Conservation (phyloP, 176 grass and related monocot genomes). For the Oryza meyeriana region DNA sequence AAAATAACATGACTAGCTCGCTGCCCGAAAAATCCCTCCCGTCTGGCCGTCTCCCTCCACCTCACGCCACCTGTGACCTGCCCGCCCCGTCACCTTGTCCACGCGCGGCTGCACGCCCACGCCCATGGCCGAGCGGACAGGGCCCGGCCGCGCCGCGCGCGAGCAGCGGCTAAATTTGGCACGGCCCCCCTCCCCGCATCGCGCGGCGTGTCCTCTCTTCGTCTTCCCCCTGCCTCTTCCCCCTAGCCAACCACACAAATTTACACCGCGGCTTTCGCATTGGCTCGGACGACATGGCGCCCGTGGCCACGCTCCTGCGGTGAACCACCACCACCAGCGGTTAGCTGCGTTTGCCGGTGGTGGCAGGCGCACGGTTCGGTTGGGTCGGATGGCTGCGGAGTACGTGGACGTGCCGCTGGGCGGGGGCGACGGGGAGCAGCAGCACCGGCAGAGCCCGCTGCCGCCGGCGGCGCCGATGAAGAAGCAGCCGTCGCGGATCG, state of each 20-base stretch:
- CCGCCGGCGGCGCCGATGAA: slow-evolving; percentile 2
- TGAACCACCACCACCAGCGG: slow-evolving; percentile 3
- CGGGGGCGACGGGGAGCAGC: background rate
- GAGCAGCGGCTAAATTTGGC: slow-evolving; percentile 48
- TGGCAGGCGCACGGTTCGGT: too few species aligned
- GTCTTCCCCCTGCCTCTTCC: background rate
- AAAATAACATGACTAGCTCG: too few species aligned
- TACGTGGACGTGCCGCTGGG: slow-evolving; percentile 29
- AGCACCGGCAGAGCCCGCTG: background rate
- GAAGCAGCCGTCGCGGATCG: slow-evolving; percentile 57
- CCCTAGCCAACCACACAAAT: slow-evolving; percentile 23
- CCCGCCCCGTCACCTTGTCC: background rate
- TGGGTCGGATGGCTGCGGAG: slow-evolving; percentile 16
- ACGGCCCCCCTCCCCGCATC: background rate
- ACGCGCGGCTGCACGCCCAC: too few species aligned
- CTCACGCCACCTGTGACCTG: slow-evolving; percentile 9
- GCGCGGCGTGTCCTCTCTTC: slow-evolving; percentile 25
- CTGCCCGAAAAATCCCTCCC: background rate
- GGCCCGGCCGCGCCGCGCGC: slow-evolving; percentile 48
- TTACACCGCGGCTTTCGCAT: background rate
- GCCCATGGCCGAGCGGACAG: too few species aligned
- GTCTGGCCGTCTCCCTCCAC: background rate
- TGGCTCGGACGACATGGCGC: background rate
- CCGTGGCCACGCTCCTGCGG: background rate
- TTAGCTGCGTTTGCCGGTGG: background rate